Evolutionary conservation across 2,329 filamentous ascomycete genomes (phyloP).

Genomic region (Apiospora malaysiana): DNA sequence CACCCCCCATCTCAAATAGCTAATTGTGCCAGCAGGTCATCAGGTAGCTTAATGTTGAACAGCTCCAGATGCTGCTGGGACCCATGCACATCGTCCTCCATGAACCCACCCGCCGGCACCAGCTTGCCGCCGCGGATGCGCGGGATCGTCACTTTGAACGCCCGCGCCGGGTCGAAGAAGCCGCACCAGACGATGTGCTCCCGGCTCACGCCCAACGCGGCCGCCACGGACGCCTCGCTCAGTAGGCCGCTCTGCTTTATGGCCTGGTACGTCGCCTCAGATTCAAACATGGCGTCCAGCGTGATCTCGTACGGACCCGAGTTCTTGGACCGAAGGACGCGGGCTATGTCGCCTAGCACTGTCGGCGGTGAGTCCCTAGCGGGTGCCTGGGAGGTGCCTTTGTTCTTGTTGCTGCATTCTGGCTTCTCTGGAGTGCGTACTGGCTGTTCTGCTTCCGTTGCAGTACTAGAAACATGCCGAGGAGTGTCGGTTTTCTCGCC

Average conservation of each 20-base stretch:
- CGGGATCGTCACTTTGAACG: constrained; percentile 53
- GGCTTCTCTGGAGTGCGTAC: background rate
- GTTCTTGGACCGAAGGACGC: constrained; percentile 52
- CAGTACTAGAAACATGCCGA: background rate
- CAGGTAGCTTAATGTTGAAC: constrained; percentile 31
- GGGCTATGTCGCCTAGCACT: constrained; percentile 42
- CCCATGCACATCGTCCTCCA: constrained; percentile 41
- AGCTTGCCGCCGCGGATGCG: constrained; percentile 30
- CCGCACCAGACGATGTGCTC: constrained; percentile 45
- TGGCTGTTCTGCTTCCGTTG: background rate
- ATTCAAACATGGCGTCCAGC: constrained; percentile 51
- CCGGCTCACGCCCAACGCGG: constrained; percentile 35
- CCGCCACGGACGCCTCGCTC: constrained; percentile 40
- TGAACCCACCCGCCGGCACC: constrained; percentile 35
- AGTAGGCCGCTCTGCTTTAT: constrained; percentile 46
- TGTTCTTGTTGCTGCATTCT: background rate
- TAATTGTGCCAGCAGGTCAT: constrained; percentile 17
- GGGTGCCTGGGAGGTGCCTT: background rate
- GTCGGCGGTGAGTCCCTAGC: constrained; percentile 19
- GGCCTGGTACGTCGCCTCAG: constrained; percentile 38
- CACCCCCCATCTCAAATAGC: background rate
- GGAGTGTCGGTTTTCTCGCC: background rate
- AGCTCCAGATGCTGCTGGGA: constrained; percentile 37
- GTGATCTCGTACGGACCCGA: constrained; percentile 50
- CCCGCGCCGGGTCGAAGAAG: constrained; percentile 52